A percentile compares a stretch with the other conserved stretches of the same genome.
These are phyloP conservation scores for Scenedesmus sp. DNA, from an alignment of 163 green algal genomes.

Conservation along the genomic window DNA sequence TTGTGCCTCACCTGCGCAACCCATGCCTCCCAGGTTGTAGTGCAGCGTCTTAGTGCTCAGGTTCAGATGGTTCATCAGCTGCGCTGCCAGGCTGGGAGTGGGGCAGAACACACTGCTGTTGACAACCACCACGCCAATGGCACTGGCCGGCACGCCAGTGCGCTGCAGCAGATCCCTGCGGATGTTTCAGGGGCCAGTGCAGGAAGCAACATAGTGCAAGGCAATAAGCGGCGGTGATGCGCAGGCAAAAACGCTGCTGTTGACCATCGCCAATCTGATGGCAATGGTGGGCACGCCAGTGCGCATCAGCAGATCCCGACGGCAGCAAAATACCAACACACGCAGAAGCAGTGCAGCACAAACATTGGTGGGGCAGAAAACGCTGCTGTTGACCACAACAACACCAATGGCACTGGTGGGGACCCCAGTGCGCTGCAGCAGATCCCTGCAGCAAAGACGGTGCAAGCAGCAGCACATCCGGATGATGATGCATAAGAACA, in stretches of 20 bases:
- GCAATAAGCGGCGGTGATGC: no score
- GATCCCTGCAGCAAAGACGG: no score
- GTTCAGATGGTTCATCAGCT: constrained; percentile 94
- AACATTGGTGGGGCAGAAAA: constrained; percentile 96
- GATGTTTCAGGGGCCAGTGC: no score
- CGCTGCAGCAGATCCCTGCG: constrained; percentile 20
- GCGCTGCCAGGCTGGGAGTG: constrained; percentile 86
- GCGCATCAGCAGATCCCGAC: no score
- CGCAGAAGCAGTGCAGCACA: no score
- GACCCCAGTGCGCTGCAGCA: constrained; percentile 10
- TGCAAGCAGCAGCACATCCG: no score
- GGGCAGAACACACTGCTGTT: constrained; percentile 95
- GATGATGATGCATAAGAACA: no score
- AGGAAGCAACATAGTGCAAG: no score
- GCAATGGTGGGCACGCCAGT: no score
- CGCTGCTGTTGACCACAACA: constrained; percentile 91
- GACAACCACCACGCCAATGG: constrained; percentile 89
- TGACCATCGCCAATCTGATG: no score
- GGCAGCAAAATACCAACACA: no score
- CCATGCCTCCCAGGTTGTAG: constrained; percentile 79
- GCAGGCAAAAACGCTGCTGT: no score
- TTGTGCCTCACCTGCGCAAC: constrained; percentile 45
- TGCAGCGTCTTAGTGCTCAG: constrained; percentile 83
- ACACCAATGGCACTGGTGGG: constrained; percentile 74
- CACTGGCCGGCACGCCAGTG: constrained; percentile 1